Evolutionary conservation across 202 grass and related monocot genomes (phyloP).

Genomic region (Digitaria exilis): DNA sequence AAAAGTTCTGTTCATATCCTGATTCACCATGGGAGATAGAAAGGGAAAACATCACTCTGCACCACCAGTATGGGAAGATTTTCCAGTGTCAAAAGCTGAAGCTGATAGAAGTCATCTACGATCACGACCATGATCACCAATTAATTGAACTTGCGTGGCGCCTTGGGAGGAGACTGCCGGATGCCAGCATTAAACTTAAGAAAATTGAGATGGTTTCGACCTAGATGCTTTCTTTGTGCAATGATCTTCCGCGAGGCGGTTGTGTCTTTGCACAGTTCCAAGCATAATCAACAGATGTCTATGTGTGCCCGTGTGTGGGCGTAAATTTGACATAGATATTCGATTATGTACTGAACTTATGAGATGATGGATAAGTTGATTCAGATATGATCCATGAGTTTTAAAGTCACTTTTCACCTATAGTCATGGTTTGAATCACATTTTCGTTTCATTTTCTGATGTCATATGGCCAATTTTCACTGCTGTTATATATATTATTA

Average conservation of each 20-base stretch:
- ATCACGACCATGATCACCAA: neutral
- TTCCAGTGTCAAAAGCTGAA: conserved; percentile 24
- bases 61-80: neutral
- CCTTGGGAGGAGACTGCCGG: conserved; percentile 22
- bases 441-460: neutral
- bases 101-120: conserved; percentile 23
- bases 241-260: no score
- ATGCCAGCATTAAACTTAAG: conserved; percentile 29
- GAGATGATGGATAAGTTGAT: neutral
- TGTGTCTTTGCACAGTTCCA: neutral
- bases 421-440: neutral
- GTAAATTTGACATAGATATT: neutral
- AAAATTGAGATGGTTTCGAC: neutral
- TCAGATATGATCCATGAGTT: neutral
- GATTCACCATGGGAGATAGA: neutral
- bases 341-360: neutral
- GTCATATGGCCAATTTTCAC: neutral
- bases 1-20: neutral
- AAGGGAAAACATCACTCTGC: conserved; percentile 30
- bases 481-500: no score
- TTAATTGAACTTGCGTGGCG: conserved; percentile 24
- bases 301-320: neutral
- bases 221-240: neutral
- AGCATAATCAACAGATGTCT: neutral
- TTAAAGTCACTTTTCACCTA: neutral